Conservation (phyloP, 2,329 filamentous ascomycete species). For the Neoarthrinium moseri region DNA sequence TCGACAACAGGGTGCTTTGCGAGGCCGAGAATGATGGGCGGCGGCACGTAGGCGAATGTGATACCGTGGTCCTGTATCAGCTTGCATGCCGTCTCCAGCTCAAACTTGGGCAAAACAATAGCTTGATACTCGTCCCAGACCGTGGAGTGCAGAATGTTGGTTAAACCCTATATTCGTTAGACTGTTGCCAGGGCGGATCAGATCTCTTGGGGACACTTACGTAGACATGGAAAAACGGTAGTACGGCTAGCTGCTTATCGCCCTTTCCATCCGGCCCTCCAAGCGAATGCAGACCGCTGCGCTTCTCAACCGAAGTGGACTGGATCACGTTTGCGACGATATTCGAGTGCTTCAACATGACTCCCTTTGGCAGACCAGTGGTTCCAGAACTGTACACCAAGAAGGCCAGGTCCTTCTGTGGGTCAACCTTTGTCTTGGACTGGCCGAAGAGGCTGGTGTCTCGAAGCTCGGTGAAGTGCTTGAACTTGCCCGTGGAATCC, state of each 20-base stretch:
- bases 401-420: constrained; percentile 74
- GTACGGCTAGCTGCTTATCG: constrained; percentile 73
- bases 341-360: constrained; percentile 81
- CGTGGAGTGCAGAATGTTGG: constrained; percentile 66
- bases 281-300: constrained; percentile 50
- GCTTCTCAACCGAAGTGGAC: constrained; percentile 49
- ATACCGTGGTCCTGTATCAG: constrained; percentile 73
- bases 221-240: constrained; percentile 93
- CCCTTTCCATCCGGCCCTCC: constrained; percentile 60
- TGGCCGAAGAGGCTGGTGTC: constrained; percentile 58
- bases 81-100: constrained; percentile 74
- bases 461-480: constrained; percentile 71
- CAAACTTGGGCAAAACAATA: constrained; percentile 76
- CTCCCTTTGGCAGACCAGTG: constrained; percentile 87
- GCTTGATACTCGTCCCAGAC: constrained; percentile 66
- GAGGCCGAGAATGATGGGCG: constrained; percentile 78
- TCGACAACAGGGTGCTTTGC: constrained; percentile 75
- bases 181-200: background rate
- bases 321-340: constrained; percentile 73
- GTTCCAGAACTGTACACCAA: constrained; percentile 89
- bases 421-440: constrained; percentile 57
- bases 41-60: constrained; percentile 79
- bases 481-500: constrained; percentile 57
- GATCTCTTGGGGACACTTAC: constrained; percentile 42
- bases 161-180: constrained; percentile 53